phyloP scores from a whole-genome alignment of 1,139 yeast species.

The Pichia sp. region DNA sequence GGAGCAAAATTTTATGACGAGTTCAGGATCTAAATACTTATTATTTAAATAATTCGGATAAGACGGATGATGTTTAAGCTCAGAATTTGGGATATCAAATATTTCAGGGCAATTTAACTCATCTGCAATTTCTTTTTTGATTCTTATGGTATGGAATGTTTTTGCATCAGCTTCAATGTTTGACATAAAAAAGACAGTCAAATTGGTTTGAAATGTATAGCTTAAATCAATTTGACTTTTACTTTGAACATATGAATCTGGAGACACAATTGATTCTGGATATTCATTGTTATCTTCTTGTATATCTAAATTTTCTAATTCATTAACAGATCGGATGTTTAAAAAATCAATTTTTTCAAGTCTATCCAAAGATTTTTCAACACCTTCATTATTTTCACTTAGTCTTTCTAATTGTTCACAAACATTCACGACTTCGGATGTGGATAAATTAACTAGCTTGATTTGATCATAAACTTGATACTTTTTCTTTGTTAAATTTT shows the following conservation, averaged over 20 bases:
- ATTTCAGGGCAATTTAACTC: background rate
- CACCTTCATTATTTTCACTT: background rate
- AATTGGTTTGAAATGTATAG: slow-evolving; percentile 4
- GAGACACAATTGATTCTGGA: slow-evolving; percentile 6
- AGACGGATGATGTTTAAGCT: slow-evolving; percentile 8
- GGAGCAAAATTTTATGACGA: slow-evolving; percentile 7
- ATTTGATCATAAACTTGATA: slow-evolving; percentile 17
- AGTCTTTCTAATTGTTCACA: background rate
- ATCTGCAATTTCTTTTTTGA: background rate
- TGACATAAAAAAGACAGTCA: slow-evolving; percentile 11
- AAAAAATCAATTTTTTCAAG: too few species aligned
- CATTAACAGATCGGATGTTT: slow-evolving; percentile 12
- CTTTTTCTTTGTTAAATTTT: slow-evolving; percentile 15
- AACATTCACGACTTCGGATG: slow-evolving; percentile 13
- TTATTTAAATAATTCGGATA: background rate
- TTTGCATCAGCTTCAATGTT: slow-evolving; percentile 3
- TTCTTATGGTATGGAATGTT: background rate
- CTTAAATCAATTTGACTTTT: background rate
- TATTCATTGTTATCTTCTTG: background rate
- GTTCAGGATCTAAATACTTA: slow-evolving; percentile 6
- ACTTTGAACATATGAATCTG: background rate
- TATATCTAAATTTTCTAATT: background rate
- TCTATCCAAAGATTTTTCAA: too few species aligned
- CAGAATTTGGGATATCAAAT: background rate
- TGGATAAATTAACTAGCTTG: slow-evolving; percentile 19